These are phyloP conservation scores for Camelina hispida DNA, from an alignment of 345 rosid species.

Conservation along the genomic window DNA sequence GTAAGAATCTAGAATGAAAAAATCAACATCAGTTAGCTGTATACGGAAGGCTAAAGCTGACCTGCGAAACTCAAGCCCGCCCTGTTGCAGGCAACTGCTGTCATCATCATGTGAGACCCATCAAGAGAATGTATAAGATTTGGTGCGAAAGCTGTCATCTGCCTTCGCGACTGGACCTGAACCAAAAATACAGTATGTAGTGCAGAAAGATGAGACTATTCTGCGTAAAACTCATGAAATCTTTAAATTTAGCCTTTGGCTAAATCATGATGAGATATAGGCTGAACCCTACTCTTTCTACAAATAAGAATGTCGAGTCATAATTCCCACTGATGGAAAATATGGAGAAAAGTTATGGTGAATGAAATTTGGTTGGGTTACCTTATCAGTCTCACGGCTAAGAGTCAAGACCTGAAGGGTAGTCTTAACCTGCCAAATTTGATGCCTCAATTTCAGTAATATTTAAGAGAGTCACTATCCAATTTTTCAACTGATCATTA, in stretches of 20 bases:
- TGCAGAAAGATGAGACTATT: slow-evolving; percentile 15
- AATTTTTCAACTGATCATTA: neutral
- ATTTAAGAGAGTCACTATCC: slow-evolving; percentile 14
- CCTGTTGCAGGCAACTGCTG: slow-evolving; percentile 93
- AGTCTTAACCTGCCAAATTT: slow-evolving; percentile 73
- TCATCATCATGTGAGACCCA: slow-evolving; percentile 99
- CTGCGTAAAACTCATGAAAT: slow-evolving; percentile 19
- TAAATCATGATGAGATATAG: slow-evolving; percentile 11
- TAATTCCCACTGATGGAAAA: slow-evolving; percentile 8
- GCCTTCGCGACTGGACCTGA: slow-evolving; percentile 78
- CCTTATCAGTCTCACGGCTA: slow-evolving; percentile 89
- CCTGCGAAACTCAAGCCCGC: slow-evolving; percentile 96
- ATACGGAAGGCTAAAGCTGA: slow-evolving; percentile 36
- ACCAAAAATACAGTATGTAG: slow-evolving; percentile 33
- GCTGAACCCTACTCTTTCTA: slow-evolving; percentile 15
- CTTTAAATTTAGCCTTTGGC: neutral
- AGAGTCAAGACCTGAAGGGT: slow-evolving; percentile 90
- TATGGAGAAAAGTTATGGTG: slow-evolving; percentile 9
- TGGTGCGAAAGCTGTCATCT: slow-evolving; percentile 93
- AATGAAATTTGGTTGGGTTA: slow-evolving; percentile 38
- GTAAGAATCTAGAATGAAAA: slow-evolving; percentile 22
- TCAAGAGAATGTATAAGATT: slow-evolving; percentile 99
- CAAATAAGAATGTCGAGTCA: slow-evolving; percentile 1
- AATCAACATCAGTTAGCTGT: neutral
- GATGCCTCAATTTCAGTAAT: slow-evolving; percentile 30